phyloP scores from a whole-genome alignment of 1,284 basidiomycete genomes.

The Ceratobasidium sp. region DNA sequence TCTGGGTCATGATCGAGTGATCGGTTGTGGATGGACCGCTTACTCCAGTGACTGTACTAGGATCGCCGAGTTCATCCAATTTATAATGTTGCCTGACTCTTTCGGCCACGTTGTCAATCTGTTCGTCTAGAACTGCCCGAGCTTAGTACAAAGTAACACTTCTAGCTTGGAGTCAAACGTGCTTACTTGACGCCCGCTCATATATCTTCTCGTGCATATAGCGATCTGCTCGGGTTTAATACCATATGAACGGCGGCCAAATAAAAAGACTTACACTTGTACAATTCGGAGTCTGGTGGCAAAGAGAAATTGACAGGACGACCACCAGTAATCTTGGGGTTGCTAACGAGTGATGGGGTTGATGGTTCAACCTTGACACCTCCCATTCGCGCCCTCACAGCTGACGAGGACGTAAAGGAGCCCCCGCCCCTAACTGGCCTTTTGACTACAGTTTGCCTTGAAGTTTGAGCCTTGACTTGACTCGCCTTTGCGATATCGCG shows the following conservation, averaged over 20 bases:
- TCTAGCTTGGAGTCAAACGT: background rate
- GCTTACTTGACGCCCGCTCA: conserved; percentile 80
- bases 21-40: conserved; percentile 48
- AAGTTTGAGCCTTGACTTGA: conserved; percentile 27
- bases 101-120: conserved; percentile 85
- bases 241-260: conserved; percentile 4
- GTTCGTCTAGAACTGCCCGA: conserved; percentile 75
- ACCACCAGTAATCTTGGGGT: conserved; percentile 62
- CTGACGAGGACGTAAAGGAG: conserved; percentile 6
- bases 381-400: background rate
- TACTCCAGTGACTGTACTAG: conserved; percentile 76
- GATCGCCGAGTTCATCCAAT: conserved; percentile 79
- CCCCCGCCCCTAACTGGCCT: conserved; percentile 2
- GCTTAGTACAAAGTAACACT: background rate
- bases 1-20: background rate
- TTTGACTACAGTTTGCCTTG: conserved; percentile 42
- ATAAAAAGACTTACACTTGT: conserved; percentile 7
- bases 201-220: conserved; percentile 94
- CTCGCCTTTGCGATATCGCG: conserved; percentile 61
- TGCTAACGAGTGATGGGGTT: background rate
- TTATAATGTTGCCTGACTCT: conserved; percentile 76
- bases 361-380: conserved; percentile 24
- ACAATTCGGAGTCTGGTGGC: conserved; percentile 65
- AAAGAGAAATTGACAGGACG: conserved; percentile 59
- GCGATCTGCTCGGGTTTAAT: conserved; percentile 64